Percentiles rank a stretch among this genome's conserved stretches.
Conservation (phyloP, 2,329 filamentous ascomycete species). For the Didymella lethalis region DNA sequence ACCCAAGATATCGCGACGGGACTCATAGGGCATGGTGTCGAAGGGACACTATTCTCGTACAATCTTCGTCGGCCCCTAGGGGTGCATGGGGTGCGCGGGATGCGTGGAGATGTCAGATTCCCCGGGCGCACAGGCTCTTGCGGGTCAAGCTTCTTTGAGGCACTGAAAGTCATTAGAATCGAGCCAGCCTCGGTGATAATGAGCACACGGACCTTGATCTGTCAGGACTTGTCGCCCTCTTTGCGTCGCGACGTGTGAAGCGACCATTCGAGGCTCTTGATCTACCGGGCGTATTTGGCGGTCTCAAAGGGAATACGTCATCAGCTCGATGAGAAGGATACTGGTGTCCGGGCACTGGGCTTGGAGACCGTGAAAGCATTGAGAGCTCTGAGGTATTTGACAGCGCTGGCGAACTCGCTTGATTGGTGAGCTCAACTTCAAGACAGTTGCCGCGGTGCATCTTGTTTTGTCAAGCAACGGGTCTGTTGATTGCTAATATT, state of each 20-base stretch:
- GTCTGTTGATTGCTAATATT: not conserved
- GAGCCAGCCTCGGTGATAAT: not conserved
- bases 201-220: not conserved
- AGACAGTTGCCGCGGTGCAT: not conserved
- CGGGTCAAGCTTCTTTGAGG: not conserved
- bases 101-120: not conserved
- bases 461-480: not conserved
- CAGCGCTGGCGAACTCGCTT: conserved; percentile 6
- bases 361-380: conserved; percentile 15
- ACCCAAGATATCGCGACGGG: not conserved
- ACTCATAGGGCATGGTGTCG: not conserved
- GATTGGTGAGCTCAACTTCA: not conserved
- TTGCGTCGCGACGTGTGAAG: not conserved
- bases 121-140: not conserved
- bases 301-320: not conserved
- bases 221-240: not conserved
- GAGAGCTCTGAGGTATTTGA: conserved; percentile 17
- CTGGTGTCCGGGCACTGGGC: conserved; percentile 15
- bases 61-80: not conserved
- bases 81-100: not conserved
- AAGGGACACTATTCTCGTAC: not conserved
- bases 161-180: not conserved
- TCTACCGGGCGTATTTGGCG: not conserved
- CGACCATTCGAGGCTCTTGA: not conserved
- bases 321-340: too few relatives aligned